These are phyloP conservation scores for Caloboletus firmus DNA, from an alignment of 1,284 basidiomycete species.

Conservation along the genomic window DNA sequence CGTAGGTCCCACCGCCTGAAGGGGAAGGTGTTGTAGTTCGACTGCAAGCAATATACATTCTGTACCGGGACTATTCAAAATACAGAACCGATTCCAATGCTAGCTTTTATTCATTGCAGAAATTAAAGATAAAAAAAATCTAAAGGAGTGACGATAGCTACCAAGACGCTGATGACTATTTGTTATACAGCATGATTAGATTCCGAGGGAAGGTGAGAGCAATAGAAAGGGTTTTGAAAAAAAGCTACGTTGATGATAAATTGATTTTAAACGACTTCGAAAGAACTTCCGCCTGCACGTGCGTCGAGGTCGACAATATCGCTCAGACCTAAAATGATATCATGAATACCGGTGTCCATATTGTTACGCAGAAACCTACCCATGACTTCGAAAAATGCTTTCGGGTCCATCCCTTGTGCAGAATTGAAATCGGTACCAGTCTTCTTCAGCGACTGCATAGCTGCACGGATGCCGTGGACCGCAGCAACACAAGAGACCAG, in stretches of 20 bases:
- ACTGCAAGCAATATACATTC: neutral
- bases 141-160: conserved; percentile 27
- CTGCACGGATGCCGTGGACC: conserved; percentile 68
- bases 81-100: conserved; percentile 8
- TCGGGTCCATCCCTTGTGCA: conserved; percentile 74
- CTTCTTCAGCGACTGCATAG: conserved; percentile 72
- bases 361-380: conserved; percentile 35
- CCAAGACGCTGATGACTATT: conserved; percentile 18
- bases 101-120: conserved; percentile 14
- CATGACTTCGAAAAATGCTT: conserved; percentile 75
- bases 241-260: neutral
- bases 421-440: conserved; percentile 70
- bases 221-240: neutral
- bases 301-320: conserved; percentile 59
- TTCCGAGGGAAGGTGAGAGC: neutral
- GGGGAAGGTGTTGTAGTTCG: conserved; percentile 15
- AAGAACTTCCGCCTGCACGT: conserved; percentile 59
- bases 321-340: conserved; percentile 45
- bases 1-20: conserved; percentile 5
- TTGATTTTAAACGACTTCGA: conserved; percentile 44
- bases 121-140: conserved; percentile 25
- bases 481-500: conserved; percentile 71
- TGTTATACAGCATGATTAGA: conserved; percentile 21
- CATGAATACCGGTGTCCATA: neutral
- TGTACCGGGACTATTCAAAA: neutral